These are phyloP conservation scores for Aureoboletus auriporus DNA, from an alignment of 768 basidiomycete genomes.

Conservation along the genomic window DNA sequence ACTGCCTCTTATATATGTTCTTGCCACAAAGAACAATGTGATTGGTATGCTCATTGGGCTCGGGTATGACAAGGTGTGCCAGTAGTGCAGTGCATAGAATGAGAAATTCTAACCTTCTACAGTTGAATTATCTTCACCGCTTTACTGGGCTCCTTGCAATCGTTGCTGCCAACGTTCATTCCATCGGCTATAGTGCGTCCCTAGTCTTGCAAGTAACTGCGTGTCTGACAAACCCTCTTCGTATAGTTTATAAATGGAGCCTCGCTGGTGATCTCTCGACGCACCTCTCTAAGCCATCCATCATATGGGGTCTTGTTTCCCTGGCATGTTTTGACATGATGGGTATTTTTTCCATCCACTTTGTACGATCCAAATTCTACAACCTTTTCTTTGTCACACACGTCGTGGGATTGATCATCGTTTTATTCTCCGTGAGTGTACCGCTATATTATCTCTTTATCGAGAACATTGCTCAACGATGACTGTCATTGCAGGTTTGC, in stretches of 20 bases:
- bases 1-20: slow-evolving; percentile 56
- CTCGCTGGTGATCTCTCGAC: slow-evolving; percentile 38
- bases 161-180: slow-evolving; percentile 55
- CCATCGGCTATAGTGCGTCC: slow-evolving; percentile 51
- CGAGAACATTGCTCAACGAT: neutral
- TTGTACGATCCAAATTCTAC: slow-evolving; percentile 55
- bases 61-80: slow-evolving; percentile 62
- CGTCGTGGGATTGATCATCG: slow-evolving; percentile 46
- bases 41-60: slow-evolving; percentile 53
- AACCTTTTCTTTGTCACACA: slow-evolving; percentile 66
- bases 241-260: slow-evolving; percentile 57
- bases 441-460: neutral
- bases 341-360: slow-evolving; percentile 56
- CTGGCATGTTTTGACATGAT: slow-evolving; percentile 51
- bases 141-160: slow-evolving; percentile 56
- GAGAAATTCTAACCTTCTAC: neutral
- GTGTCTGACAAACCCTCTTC: neutral
- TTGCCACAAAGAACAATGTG: slow-evolving; percentile 70
- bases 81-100: neutral
- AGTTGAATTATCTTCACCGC: slow-evolving; percentile 78
- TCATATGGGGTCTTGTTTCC: slow-evolving; percentile 50
- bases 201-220: neutral
- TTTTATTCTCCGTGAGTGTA: slow-evolving; percentile 54
- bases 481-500: slow-evolving; percentile 30
- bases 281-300: slow-evolving; percentile 31